Percentiles rank a stretch among this genome's conserved stretches.
These are phyloP conservation scores for Eutrema yunnanense DNA, from an alignment of 345 rosid genomes.

Conservation along the genomic window DNA sequence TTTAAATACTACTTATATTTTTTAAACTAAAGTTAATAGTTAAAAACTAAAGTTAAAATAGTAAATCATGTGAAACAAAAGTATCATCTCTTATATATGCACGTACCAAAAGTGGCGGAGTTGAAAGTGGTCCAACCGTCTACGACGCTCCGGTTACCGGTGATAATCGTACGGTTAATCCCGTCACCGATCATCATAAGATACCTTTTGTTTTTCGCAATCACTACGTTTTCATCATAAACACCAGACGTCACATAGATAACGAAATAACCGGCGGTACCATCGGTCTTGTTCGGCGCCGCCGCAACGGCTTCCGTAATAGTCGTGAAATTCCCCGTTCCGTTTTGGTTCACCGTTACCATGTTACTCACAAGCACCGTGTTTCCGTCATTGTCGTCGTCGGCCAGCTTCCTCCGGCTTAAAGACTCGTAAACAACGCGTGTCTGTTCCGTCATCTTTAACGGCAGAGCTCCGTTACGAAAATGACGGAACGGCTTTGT, in stretches of 20 bases:
- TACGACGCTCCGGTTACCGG: slow-evolving; percentile 73
- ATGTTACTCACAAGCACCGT: slow-evolving; percentile 44
- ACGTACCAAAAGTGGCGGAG: slow-evolving; percentile 69
- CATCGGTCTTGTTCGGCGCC: slow-evolving; percentile 68
- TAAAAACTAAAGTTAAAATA: neutral
- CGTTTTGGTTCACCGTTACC: slow-evolving; percentile 64
- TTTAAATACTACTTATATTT: too few species aligned
- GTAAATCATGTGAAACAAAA: neutral
- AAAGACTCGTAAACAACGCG: slow-evolving; percentile 52
- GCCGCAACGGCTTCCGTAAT: slow-evolving; percentile 61
- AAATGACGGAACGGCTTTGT: slow-evolving; percentile 31
- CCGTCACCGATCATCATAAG: slow-evolving; percentile 93
- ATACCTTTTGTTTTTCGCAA: slow-evolving; percentile 61
- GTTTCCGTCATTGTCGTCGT: slow-evolving; percentile 23
- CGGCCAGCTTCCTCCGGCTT: slow-evolving; percentile 46
- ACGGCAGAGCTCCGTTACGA: slow-evolving; percentile 44
- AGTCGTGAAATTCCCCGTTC: slow-evolving; percentile 67
- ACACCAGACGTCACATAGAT: slow-evolving; percentile 62
- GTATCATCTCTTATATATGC: too few species aligned
- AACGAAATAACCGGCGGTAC: slow-evolving; percentile 61
- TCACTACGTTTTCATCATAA: slow-evolving; percentile 67
- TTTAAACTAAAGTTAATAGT: too few species aligned
- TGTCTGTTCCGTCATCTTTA: slow-evolving; percentile 48
- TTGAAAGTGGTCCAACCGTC: slow-evolving; percentile 91
- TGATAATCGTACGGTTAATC: slow-evolving; percentile 68